A percentile compares a stretch with the other conserved stretches of the same genome.
phyloP scores from a whole-genome alignment of 805 yeast genomes.

The Barnettozyma sucrosica region DNA sequence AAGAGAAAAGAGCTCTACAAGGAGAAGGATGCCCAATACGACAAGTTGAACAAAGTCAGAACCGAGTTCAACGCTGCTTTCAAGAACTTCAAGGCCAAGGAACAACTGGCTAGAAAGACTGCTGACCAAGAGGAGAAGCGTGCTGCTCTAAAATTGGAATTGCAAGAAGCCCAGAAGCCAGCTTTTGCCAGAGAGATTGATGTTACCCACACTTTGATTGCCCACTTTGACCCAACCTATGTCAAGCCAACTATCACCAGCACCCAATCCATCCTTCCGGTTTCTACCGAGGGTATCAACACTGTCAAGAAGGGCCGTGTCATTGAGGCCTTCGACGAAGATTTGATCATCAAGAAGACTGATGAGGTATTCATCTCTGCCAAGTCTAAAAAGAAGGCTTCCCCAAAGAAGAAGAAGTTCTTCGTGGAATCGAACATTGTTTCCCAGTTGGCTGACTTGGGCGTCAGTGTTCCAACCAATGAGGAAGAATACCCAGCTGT shows the following conservation, averaged over 20 bases:
- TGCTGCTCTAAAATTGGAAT: slow-evolving; percentile 58
- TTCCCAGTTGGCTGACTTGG: slow-evolving; percentile 68
- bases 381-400: slow-evolving; percentile 46
- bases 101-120: slow-evolving; percentile 56
- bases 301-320: slow-evolving; percentile 32
- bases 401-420: slow-evolving; percentile 48
- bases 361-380: slow-evolving; percentile 50
- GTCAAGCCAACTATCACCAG: slow-evolving; percentile 44
- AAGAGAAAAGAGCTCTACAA: slow-evolving; percentile 63
- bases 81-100: slow-evolving; percentile 68
- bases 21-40: slow-evolving; percentile 63
- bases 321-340: slow-evolving; percentile 52
- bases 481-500: slow-evolving; percentile 65
- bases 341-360: slow-evolving; percentile 60
- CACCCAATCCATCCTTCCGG: slow-evolving; percentile 1
- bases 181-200: slow-evolving; percentile 79
- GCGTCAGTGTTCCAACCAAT: slow-evolving; percentile 72
- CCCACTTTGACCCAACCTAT: slow-evolving; percentile 72
- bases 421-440: slow-evolving; percentile 77
- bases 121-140: slow-evolving; percentile 49
- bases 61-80: slow-evolving; percentile 70
- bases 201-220: slow-evolving; percentile 65
- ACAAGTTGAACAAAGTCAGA: slow-evolving; percentile 61
- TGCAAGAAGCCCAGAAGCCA: slow-evolving; percentile 71
- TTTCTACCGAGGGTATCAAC: slow-evolving; percentile 23